Conservation (phyloP, 2,329 filamentous ascomycete genomes). For the Lasiodiplodia gonubiensis region DNA sequence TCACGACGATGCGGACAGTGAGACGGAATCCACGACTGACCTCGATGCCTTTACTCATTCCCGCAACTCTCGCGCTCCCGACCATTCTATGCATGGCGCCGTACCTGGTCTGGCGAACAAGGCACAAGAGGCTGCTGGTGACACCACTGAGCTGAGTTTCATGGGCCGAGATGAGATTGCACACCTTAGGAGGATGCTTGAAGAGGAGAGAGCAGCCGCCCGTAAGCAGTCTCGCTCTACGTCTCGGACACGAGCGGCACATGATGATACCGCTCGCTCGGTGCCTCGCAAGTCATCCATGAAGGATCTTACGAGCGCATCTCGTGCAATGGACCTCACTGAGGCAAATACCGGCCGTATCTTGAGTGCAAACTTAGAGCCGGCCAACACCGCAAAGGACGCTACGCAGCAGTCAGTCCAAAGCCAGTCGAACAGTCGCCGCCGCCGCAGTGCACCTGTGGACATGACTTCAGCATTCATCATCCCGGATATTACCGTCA, state of each 20-base stretch:
- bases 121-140: conserved; percentile 26
- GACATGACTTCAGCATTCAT: conserved; percentile 71
- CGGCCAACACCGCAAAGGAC: conserved; percentile 36
- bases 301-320: conserved; percentile 29
- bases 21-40: conserved; percentile 48
- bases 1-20: conserved; percentile 38
- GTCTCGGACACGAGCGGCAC: conserved; percentile 42
- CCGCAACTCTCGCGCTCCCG: neutral
- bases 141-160: conserved; percentile 61
- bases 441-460: conserved; percentile 54
- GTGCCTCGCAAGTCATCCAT: conserved; percentile 27
- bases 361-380: conserved; percentile 20
- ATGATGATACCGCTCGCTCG: conserved; percentile 49
- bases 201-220: conserved; percentile 57
- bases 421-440: conserved; percentile 58
- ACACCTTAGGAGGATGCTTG: conserved; percentile 59
- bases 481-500: conserved; percentile 66
- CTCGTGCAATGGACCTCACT: conserved; percentile 25
- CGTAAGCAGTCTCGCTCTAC: conserved; percentile 27
- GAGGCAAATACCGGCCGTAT: conserved; percentile 28
- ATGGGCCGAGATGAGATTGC: conserved; percentile 60
- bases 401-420: conserved; percentile 55
- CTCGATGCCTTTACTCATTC: conserved; percentile 32
- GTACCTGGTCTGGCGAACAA: conserved; percentile 30
- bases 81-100: conserved; percentile 34